Conservation (phyloP, 768 basidiomycete species). For the Hebeloma cylindrosporum region DNA sequence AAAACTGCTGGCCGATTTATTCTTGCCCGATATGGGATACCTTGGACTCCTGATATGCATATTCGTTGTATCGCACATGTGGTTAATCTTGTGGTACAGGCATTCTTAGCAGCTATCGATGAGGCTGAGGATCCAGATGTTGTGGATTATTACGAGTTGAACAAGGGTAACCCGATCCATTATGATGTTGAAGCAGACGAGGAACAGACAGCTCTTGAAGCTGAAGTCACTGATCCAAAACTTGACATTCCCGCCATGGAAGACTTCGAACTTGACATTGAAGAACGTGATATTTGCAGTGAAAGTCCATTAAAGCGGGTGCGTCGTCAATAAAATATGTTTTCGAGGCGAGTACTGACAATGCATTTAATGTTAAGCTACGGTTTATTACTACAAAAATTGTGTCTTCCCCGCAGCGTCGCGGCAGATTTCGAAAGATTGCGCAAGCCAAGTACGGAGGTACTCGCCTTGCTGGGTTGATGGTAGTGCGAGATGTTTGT, state of each 20-base stretch:
- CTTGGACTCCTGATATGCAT: slow-evolving; percentile 28
- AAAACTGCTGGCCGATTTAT: slow-evolving; percentile 18
- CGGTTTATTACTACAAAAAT: slow-evolving; percentile 32
- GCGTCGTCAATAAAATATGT: no score
- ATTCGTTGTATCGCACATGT: slow-evolving; percentile 36
- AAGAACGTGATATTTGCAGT: slow-evolving; percentile 14
- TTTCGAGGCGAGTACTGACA: no score
- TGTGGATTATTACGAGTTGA: slow-evolving; percentile 25
- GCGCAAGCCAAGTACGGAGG: slow-evolving; percentile 14
- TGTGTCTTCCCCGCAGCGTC: slow-evolving; percentile 31
- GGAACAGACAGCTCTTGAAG: slow-evolving; percentile 17
- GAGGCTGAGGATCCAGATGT: slow-evolving; percentile 28
- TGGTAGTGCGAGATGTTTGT: slow-evolving; percentile 32
- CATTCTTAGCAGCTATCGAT: slow-evolving; percentile 20
- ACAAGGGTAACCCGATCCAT: slow-evolving; percentile 30
- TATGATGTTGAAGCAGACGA: slow-evolving; percentile 26
- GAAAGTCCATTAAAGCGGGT: slow-evolving; percentile 21
- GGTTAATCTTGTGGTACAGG: slow-evolving; percentile 37
- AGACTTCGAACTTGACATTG: slow-evolving; percentile 4
- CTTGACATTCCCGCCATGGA: neutral
- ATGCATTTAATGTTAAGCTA: slow-evolving; percentile 21
- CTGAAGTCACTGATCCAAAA: slow-evolving; percentile 6
- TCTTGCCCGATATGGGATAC: slow-evolving; percentile 24
- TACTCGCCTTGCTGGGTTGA: slow-evolving; percentile 15
- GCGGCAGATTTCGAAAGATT: slow-evolving; percentile 21